Evolutionary conservation across 2,329 filamentous ascomycete genomes (phyloP).

Genomic region (Apiospora koreana): DNA sequence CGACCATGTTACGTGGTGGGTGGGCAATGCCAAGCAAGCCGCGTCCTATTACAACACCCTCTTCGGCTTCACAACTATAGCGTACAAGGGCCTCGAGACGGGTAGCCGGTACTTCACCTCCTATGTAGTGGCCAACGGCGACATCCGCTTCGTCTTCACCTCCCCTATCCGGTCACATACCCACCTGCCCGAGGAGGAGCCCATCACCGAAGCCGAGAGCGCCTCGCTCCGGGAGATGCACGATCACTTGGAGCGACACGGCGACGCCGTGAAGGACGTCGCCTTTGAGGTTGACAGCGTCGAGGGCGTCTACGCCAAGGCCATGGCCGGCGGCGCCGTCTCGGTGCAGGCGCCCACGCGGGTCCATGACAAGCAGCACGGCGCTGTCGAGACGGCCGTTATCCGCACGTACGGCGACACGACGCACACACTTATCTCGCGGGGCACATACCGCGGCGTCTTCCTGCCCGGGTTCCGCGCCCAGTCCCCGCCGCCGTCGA

Average conservation of each 20-base stretch:
- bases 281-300: constrained; percentile 94
- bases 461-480: constrained; percentile 84
- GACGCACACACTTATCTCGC: constrained; percentile 86
- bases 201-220: constrained; percentile 64
- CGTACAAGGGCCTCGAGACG: constrained; percentile 87
- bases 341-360: constrained; percentile 63
- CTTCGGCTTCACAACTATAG: constrained; percentile 81
- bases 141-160: constrained; percentile 80
- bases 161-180: constrained; percentile 70
- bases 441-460: constrained; percentile 66
- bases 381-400: constrained; percentile 71
- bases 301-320: constrained; percentile 73
- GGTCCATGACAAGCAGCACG: constrained; percentile 58
- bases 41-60: constrained; percentile 85
- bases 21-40: constrained; percentile 95
- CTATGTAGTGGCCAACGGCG: constrained; percentile 78
- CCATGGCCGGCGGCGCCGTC: constrained; percentile 64
- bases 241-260: constrained; percentile 80
- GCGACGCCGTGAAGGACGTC: constrained; percentile 93
- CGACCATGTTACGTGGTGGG: constrained; percentile 94
- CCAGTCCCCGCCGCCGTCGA: constrained; percentile 42
- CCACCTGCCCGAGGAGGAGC: constrained; percentile 58
- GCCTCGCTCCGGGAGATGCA: constrained; percentile 73
- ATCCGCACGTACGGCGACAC: constrained; percentile 95
- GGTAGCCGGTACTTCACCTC: constrained; percentile 79